A percentile compares a stretch with the other conserved stretches of the same genome.
Conservation (phyloP, 192 early-diverging fungal genomes). For the Geosiphon pyriformis region DNA sequence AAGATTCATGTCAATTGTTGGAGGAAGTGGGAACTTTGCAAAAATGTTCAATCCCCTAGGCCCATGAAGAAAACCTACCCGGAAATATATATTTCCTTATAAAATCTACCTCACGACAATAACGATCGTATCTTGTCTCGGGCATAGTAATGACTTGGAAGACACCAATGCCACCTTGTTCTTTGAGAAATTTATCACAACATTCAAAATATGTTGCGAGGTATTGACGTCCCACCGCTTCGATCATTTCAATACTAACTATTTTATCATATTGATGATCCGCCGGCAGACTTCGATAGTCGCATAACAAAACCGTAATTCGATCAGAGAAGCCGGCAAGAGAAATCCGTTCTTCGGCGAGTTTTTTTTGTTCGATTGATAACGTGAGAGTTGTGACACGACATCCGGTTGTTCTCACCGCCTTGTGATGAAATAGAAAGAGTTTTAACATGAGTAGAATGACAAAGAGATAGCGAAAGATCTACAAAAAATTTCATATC, state of each 20-base stretch:
- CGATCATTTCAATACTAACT: slow-evolving; percentile 68
- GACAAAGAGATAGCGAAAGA: background rate
- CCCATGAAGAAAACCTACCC: slow-evolving; percentile 30
- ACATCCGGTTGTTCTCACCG: slow-evolving; percentile 52
- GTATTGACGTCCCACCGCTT: slow-evolving; percentile 67
- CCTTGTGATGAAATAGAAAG: slow-evolving; percentile 9
- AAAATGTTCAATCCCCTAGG: too few species aligned
- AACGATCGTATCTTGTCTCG: slow-evolving; percentile 56
- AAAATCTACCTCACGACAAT: slow-evolving; percentile 55
- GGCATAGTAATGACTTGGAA: slow-evolving; percentile 70
- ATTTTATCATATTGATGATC: slow-evolving; percentile 63
- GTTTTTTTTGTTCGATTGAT: slow-evolving; percentile 55
- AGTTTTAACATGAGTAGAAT: background rate
- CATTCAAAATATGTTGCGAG: slow-evolving; percentile 57
- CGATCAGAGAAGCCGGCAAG: slow-evolving; percentile 46
- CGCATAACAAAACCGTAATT: slow-evolving; percentile 58
- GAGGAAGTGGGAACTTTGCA: too few species aligned
- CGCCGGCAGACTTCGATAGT: slow-evolving; percentile 59
- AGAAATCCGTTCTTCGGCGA: slow-evolving; percentile 58
- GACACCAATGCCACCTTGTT: slow-evolving; percentile 47
- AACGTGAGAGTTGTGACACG: slow-evolving; percentile 60
- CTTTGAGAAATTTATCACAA: slow-evolving; percentile 52
- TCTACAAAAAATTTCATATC: background rate
- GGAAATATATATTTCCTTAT: slow-evolving; percentile 77
- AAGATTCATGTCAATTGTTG: too few species aligned